Conservation (phyloP, 306 rosid species). For the Spatholobus suberectus region DNA sequence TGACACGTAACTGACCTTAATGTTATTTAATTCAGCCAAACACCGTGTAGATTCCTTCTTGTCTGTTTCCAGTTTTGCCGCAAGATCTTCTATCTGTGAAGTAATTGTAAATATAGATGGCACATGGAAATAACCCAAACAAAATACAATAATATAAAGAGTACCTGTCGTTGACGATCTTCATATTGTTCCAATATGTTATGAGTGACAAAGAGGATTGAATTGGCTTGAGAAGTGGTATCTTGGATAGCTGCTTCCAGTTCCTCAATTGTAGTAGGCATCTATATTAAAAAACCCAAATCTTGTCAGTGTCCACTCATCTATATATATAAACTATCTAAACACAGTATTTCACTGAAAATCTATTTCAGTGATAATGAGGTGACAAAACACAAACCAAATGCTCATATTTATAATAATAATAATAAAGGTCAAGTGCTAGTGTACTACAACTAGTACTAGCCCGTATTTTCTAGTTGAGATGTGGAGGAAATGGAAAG, state of each 20-base stretch:
- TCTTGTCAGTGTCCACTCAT: slow-evolving; percentile 1
- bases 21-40: slow-evolving; percentile 62
- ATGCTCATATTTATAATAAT: background rate
- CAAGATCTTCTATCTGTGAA: slow-evolving; percentile 69
- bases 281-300: slow-evolving; percentile 53
- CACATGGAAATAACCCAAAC: background rate
- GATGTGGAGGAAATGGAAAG: background rate
- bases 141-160: background rate
- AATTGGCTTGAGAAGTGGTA: slow-evolving; percentile 76
- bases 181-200: slow-evolving; percentile 85
- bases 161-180: slow-evolving; percentile 73
- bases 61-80: slow-evolving; percentile 72
- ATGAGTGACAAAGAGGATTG: slow-evolving; percentile 76
- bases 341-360: background rate
- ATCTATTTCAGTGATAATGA: background rate
- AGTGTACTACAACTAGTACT: background rate
- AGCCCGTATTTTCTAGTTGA: background rate
- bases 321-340: background rate
- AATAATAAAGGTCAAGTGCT: background rate
- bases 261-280: slow-evolving; percentile 96
- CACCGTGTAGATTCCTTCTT: slow-evolving; percentile 56
- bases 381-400: background rate
- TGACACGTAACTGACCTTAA: slow-evolving; percentile 63
- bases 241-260: slow-evolving; percentile 88
- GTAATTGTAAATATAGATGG: slow-evolving; percentile 28